Evolutionary conservation across 1,284 basidiomycete genomes (phyloP), one percentile per base, ranked within the genome.

Genomic region (Ustilago trichophora): DNA sequence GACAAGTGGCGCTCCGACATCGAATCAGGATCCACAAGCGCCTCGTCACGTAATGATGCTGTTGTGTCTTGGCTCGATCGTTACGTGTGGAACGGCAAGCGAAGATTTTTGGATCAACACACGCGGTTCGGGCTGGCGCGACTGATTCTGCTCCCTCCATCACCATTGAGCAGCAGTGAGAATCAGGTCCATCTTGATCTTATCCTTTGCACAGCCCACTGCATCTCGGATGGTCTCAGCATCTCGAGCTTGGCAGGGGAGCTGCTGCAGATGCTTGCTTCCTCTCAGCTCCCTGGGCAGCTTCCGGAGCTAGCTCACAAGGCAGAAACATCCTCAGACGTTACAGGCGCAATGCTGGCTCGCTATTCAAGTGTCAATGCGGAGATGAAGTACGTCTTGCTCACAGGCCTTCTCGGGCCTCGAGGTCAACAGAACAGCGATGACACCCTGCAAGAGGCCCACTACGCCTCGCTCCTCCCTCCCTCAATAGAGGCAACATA

Each of bases 41-140:
- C 3, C 32, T 15, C 22, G 13, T 38, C 53, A 29, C 40, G 45
- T 11, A 37, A 26, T 13, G 53, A 60, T 45, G 42, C 35, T 11
- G 58, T 41, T 4, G 38, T 58, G 2, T 25, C 25, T 7, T 69
- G 59, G 66, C 51, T 69, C 15, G 45, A 60, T 18, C 38, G 27
- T 10, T 59, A 64, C n/a, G 48, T 69, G 15, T 69, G 66, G 66
- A 69, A 69, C 27, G 66, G 56, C 40, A 53, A 56, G 24, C 55
- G 60, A 13, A 51, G 66, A 10, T 69, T 64, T 33, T 49, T 69
- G 16, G 4, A 48, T 3, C 66, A 69, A 35, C 13, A 52, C 15
- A 27, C 21, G 4, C 48, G 55, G 1, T 69, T 44, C 24, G 66
- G 60, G 15, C 37, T 69, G 10, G 59, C 52, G 4, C 42, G 56